Conservation (phyloP, 2,329 filamentous ascomycete species). For the Phialophora expanda region DNA sequence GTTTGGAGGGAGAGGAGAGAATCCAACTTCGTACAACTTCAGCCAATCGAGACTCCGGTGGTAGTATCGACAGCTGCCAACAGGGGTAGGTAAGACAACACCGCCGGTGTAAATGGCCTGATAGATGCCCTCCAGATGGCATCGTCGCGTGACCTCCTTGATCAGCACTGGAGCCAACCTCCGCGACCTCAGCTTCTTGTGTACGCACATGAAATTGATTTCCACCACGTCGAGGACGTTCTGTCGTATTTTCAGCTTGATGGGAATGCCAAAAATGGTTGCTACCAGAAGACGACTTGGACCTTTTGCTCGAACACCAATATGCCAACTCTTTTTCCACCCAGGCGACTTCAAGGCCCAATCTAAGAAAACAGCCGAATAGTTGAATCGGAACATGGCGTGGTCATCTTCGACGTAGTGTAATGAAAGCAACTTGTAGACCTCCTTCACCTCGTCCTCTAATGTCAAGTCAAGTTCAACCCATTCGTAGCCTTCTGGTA, state of each 20-base stretch:
- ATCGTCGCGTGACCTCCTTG: constrained; percentile 94
- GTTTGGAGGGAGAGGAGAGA: constrained; percentile 81
- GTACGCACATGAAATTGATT: constrained; percentile 97
- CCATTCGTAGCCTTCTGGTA: constrained; percentile 91
- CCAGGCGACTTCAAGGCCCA: constrained; percentile 96
- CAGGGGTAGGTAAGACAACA: constrained; percentile 84
- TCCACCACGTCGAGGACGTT: constrained; percentile 79
- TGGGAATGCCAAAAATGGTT: constrained; percentile 92
- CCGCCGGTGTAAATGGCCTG: constrained; percentile 97
- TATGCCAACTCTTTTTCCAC: constrained; percentile 93
- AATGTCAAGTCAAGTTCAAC: constrained; percentile 83
- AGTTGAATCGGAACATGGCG: constrained; percentile 97
- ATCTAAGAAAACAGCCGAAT: constrained; percentile 83
- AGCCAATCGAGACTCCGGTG: constrained; percentile 94
- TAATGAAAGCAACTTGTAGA: constrained; percentile 86
- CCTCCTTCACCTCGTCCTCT: constrained; percentile 79
- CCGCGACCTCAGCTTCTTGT: constrained; percentile 96
- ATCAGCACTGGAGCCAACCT: constrained; percentile 91
- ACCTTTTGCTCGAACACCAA: constrained; percentile 79
- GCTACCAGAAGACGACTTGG: constrained; percentile 87
- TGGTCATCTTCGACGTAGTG: constrained; percentile 98
- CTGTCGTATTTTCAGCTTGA: constrained; percentile 78
- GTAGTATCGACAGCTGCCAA: constrained; percentile 93
- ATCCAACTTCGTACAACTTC: constrained; percentile 92
- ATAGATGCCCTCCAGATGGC: constrained; percentile 84